Evolutionary conservation across 208 protist genomes (phyloP).

Genomic region (Crithidia thermophila): DNA sequence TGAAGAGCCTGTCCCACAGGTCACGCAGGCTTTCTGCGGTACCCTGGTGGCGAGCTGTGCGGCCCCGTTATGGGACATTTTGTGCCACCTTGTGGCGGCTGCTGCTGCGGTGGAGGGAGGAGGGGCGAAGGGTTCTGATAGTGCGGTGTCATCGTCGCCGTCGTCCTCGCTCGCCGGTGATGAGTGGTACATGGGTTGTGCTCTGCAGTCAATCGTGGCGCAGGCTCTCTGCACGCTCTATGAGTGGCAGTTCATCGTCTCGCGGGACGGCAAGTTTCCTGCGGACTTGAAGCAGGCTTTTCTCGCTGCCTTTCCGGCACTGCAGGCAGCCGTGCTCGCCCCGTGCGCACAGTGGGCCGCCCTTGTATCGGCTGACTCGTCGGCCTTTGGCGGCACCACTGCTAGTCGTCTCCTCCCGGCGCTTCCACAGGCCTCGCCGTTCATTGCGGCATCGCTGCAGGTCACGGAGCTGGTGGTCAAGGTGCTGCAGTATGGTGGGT

Average conservation of each 20-base stretch:
- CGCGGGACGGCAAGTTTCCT: conserved; percentile 14
- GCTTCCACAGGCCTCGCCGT: not conserved
- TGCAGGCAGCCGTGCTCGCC: conserved; percentile 8
- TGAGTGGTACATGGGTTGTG: not conserved
- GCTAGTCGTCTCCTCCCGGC: not conserved
- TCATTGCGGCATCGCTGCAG: not conserved
- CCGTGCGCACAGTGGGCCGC: conserved; percentile 18
- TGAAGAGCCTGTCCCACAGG: conserved; percentile 17
- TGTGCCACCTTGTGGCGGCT: not conserved
- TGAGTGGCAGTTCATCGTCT: conserved; percentile 24
- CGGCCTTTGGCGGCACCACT: not conserved
- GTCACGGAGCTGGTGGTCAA: conserved; percentile 29
- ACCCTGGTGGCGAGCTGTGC: conserved; percentile 23
- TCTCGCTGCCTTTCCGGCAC: conserved; percentile 8
- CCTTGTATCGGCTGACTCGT: not conserved
- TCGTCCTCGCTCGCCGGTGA: not conserved
- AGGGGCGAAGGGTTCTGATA: not conserved
- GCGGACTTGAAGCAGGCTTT: conserved; percentile 22
- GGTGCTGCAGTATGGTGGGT: conserved; percentile 39
- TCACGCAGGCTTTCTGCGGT: conserved; percentile 12
- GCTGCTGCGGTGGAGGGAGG: not conserved
- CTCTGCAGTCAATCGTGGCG: conserved; percentile 12
- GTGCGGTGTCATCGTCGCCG: not conserved
- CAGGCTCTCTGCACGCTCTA: conserved; percentile 18
- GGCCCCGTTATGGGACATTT: conserved; percentile 16